These are phyloP conservation scores for Podospora pseudocomata DNA, from an alignment of 495 filamentous ascomycete species.

Conservation along the genomic window DNA sequence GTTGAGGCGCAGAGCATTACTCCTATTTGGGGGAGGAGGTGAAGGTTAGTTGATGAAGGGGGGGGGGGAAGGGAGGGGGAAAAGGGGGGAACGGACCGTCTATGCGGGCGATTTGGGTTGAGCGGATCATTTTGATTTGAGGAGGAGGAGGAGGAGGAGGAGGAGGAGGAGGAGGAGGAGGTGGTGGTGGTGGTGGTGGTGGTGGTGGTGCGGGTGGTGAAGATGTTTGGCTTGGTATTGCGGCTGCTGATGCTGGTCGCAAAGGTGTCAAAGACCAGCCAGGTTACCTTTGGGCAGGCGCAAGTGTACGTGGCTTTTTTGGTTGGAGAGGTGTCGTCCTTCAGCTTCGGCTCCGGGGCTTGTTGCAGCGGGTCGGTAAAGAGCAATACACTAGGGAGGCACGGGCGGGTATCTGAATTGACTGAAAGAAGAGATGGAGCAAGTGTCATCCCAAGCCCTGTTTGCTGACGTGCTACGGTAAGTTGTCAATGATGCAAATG, in stretches of 20 bases:
- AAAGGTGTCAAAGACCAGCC: slow-evolving; percentile 1
- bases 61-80: slow-evolving; percentile 3
- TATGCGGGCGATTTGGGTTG: slow-evolving; percentile 88
- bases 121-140: slow-evolving; percentile 72
- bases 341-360: not conserved
- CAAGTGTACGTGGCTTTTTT: slow-evolving; percentile 19
- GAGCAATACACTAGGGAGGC: not conserved
- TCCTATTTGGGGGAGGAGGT: slow-evolving; percentile 48
- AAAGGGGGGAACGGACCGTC: slow-evolving; percentile 61
- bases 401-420: not conserved
- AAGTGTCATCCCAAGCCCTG: not conserved
- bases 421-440: not conserved
- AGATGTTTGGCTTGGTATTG: not conserved
- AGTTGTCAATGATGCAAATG: not conserved
- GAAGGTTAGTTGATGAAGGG: slow-evolving; percentile 20
- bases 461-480: not conserved
- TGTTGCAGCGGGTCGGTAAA: not conserved
- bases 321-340: not conserved
- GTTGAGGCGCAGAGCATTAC: slow-evolving; percentile 92
- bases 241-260: not conserved
- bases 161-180: no score
- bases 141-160: no score
- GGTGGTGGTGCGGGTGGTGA: not conserved
- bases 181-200: slow-evolving; percentile 3
- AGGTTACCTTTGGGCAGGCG: not conserved